Evolutionary conservation across 169 alveolate genomes (phyloP).

Genomic region (Plasmodium knowlesi): DNA sequence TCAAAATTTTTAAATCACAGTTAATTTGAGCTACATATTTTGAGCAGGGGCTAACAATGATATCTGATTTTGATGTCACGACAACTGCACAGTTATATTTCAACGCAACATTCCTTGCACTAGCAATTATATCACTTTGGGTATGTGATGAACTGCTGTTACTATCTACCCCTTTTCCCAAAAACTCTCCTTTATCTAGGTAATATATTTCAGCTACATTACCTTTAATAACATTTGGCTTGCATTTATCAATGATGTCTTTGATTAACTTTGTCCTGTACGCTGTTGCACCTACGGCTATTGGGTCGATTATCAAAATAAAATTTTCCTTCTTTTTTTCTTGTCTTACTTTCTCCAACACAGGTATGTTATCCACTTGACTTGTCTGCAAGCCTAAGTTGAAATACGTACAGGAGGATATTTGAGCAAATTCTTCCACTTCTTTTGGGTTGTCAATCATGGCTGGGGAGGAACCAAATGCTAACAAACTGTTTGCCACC

Average conservation of each 20-base stretch:
- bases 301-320: conserved; percentile 45
- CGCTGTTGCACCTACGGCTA: conserved; percentile 73
- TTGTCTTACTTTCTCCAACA: conserved; percentile 42
- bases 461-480: conserved; percentile 71
- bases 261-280: conserved; percentile 47
- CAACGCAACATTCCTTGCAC: conserved; percentile 72
- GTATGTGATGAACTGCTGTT: background rate
- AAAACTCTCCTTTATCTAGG: conserved; percentile 51
- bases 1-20: conserved; percentile 44
- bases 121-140: conserved; percentile 34
- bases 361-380: conserved; percentile 37
- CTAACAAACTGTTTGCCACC: conserved; percentile 62
- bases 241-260: conserved; percentile 35
- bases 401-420: conserved; percentile 47
- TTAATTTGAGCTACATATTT: conserved; percentile 35
- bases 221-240: conserved; percentile 73
- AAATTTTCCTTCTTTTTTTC: conserved; percentile 35
- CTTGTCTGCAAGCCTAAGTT: conserved; percentile 54
- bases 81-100: conserved; percentile 54
- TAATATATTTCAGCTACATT: conserved; percentile 62
- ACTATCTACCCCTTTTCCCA: conserved; percentile 71
- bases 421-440: conserved; percentile 47
- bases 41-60: conserved; percentile 52
- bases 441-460: conserved; percentile 74
- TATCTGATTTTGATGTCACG: conserved; percentile 56